These are phyloP conservation scores for Blastobotrys malaysiensis DNA, from an alignment of 1,139 yeast species.

Conservation along the genomic window DNA sequence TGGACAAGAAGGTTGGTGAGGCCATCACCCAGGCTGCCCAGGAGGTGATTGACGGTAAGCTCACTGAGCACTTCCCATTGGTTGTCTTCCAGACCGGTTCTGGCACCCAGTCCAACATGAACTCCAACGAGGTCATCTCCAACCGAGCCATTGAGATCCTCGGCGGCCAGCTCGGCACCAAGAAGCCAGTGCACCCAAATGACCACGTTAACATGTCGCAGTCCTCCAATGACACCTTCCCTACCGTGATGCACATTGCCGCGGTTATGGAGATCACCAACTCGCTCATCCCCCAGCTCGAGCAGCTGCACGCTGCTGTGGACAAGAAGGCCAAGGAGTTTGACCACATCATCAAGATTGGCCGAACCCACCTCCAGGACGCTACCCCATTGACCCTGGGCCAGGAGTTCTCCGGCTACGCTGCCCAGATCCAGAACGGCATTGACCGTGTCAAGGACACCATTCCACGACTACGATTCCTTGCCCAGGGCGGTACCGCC, in stretches of 20 bases:
- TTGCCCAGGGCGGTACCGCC: slow-evolving; percentile 99
- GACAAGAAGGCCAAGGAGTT: slow-evolving; percentile 77
- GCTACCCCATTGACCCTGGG: slow-evolving; percentile 98
- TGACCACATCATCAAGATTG: slow-evolving; percentile 85
- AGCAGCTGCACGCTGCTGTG: slow-evolving; percentile 69
- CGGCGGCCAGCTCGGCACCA: slow-evolving; percentile 89
- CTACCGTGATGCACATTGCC: slow-evolving; percentile 99
- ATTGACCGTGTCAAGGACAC: slow-evolving; percentile 75
- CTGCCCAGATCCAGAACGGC: slow-evolving; percentile 87
- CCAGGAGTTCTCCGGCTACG: slow-evolving; percentile 96
- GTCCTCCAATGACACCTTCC: slow-evolving; percentile 95
- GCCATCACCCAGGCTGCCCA: slow-evolving; percentile 94
- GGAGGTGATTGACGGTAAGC: slow-evolving; percentile 88
- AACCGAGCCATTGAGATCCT: slow-evolving; percentile 94
- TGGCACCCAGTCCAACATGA: slow-evolving; percentile 98
- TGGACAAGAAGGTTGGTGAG: slow-evolving; percentile 74
- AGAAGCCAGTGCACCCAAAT: slow-evolving; percentile 93
- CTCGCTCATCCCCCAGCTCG: slow-evolving; percentile 72
- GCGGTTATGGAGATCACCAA: slow-evolving; percentile 84
- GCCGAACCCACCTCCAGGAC: slow-evolving; percentile 97
- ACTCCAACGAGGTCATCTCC: slow-evolving; percentile 96
- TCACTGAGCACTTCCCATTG: slow-evolving; percentile 91
- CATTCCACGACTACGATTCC: slow-evolving; percentile 67
- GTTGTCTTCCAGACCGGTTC: slow-evolving; percentile 99
- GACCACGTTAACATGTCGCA: slow-evolving; percentile 99